Conservation (phyloP, 2,329 filamentous ascomycete species). For the Cladosporium cucumerinum region DNA sequence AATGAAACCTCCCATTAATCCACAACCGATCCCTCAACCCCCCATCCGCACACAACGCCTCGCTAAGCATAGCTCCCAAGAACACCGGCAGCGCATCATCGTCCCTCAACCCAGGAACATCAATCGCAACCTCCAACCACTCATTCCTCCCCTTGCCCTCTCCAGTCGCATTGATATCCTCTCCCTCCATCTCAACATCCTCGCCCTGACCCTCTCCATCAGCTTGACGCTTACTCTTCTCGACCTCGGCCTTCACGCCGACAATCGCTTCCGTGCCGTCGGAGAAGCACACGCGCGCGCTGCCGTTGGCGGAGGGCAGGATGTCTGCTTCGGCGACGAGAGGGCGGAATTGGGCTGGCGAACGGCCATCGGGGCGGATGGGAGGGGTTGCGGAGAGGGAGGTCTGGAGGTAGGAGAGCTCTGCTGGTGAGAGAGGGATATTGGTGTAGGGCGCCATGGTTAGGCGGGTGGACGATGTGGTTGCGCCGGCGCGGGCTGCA, state of each 20-base stretch:
- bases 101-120: slow-evolving; percentile 86
- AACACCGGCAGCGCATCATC: slow-evolving; percentile 89
- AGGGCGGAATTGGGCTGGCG: slow-evolving; percentile 82
- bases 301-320: slow-evolving; percentile 84
- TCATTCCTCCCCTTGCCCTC: slow-evolving; percentile 52
- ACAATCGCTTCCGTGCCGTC: slow-evolving; percentile 96
- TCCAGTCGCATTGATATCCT: slow-evolving; percentile 26
- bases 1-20: slow-evolving; percentile 91
- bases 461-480: not conserved
- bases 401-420: slow-evolving; percentile 90
- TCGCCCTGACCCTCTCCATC: slow-evolving; percentile 35
- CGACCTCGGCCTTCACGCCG: slow-evolving; percentile 91
- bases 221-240: slow-evolving; percentile 54
- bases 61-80: slow-evolving; percentile 79
- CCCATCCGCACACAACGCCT: slow-evolving; percentile 75
- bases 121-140: slow-evolving; percentile 88
- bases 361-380: slow-evolving; percentile 83
- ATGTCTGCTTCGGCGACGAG: slow-evolving; percentile 87
- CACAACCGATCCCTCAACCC: slow-evolving; percentile 66
- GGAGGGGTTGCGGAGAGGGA: slow-evolving; percentile 79
- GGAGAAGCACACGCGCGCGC: slow-evolving; percentile 86
- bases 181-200: slow-evolving; percentile 43
- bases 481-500: not conserved
- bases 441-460: slow-evolving; percentile 58
- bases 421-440: slow-evolving; percentile 83